Base-by-base conservation (phyloP, 2,329 filamentous ascomycete genomes). In the Fonsecaea pedrosoi region DNA sequence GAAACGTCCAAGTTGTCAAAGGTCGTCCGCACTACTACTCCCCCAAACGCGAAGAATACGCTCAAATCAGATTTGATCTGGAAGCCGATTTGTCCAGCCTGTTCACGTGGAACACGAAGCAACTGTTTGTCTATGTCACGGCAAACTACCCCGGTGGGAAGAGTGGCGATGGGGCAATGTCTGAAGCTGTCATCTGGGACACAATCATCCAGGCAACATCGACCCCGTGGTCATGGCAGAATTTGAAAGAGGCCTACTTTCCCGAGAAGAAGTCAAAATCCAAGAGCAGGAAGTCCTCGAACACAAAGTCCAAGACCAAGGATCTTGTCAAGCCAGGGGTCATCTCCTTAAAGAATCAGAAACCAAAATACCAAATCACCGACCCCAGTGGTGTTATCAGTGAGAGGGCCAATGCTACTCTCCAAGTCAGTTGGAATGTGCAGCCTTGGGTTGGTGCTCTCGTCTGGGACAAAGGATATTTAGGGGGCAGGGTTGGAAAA, bases 101-200 rank as follows among this genome's bases (percentile, higher is more conserved):
- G 74, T 98, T 98, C 86, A 96, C 92, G 76, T 99, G 94, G 95
- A 99, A 99, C 85, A 99, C 96, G 21, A 99, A 99, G 80, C 92
- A 98, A 81, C 83, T 99, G 75, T 99, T 98, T 81, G 89, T 97
- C 78, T 99, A 97, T 82, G 89, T 99, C 66, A 94, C 92, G 63
- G 94, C 94, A 62, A 89, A 84, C 64, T 90, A 90, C 77, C 83
- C 76, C 4, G 73, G 84, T 42, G 72, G 73, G 42, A 70, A 72
- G 4, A 60, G 68, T 30, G 60, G 73, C 64, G 54, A 64, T 21
- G 62, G 59, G 1, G 67, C 59, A 10, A 54, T 65, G 30, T 90
- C 90, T 80, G 86, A 93, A 80, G 91, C 92, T 73, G 90, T 97
- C 70, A 94, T 99, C 81, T 98, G 94, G 95, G 94, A 99, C 81